A percentile compares a stretch with the other conserved stretches of the same genome.
Evolutionary conservation across 345 rosid genomes (phyloP).

Genomic region (Salix koriyanagi): DNA sequence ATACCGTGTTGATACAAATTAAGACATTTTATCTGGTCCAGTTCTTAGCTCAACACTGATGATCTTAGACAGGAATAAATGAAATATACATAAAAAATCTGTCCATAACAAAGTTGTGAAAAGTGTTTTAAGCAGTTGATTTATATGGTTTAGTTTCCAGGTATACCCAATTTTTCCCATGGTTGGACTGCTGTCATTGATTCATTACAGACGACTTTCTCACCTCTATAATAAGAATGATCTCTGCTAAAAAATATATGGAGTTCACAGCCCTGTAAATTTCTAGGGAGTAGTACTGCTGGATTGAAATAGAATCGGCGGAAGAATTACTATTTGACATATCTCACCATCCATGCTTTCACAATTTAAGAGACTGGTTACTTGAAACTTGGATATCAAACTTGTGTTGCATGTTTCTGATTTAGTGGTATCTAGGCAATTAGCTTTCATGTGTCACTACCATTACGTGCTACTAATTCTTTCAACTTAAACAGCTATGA

Average conservation of each 20-base stretch:
- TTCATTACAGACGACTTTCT: neutral
- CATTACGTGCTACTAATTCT: neutral
- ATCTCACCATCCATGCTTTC: neutral
- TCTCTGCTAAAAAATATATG: neutral
- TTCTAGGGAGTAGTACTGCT: neutral
- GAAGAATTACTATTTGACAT: neutral
- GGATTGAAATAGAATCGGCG: neutral
- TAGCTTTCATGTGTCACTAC: neutral
- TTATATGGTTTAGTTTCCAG: neutral
- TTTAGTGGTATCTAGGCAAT: neutral
- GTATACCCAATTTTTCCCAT: neutral
- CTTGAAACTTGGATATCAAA: neutral
- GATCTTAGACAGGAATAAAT: neutral
- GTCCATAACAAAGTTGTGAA: neutral
- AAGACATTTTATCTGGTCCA: neutral
- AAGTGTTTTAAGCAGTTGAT: neutral
- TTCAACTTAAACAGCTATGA: neutral
- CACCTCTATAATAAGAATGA: neutral
- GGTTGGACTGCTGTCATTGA: neutral
- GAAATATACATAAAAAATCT: neutral
- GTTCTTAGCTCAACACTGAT: neutral
- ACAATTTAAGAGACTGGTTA: neutral
- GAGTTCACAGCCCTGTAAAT: neutral
- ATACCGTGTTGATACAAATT: neutral
- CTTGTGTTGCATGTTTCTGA: neutral